Percentiles rank a stretch among this genome's conserved stretches.
Conservation (phyloP, 192 early-diverging fungal genomes). For the Podochytrium sp. region DNA sequence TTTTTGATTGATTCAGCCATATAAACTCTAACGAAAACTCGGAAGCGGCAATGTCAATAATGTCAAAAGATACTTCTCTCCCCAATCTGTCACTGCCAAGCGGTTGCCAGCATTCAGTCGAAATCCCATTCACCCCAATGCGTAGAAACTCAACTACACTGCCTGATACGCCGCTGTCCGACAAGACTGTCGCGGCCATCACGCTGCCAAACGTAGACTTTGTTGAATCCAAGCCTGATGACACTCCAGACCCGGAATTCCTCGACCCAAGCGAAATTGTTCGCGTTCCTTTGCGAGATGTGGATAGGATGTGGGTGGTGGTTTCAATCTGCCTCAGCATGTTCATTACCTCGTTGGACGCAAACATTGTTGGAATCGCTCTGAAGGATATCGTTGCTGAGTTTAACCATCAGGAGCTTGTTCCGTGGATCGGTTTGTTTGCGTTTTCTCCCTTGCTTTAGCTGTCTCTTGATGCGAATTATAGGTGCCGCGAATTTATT, state of each 20-base stretch:
- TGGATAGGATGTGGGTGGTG: neutral
- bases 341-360: slow-evolving; percentile 15
- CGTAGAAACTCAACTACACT: neutral
- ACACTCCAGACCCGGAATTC: neutral
- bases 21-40: too few relatives aligned
- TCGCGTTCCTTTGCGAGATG: neutral
- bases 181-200: neutral
- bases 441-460: slow-evolving; percentile 62
- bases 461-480: neutral
- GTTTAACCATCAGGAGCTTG: slow-evolving; percentile 41
- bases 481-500: neutral
- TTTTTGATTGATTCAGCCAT: too few relatives aligned
- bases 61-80: too few relatives aligned
- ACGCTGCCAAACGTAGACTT: neutral
- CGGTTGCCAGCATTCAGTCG: neutral
- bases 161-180: neutral
- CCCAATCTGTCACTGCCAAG: neutral
- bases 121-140: neutral
- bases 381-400: slow-evolving; percentile 14
- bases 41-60: too few relatives aligned
- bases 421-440: slow-evolving; percentile 82
- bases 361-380: slow-evolving; percentile 8
- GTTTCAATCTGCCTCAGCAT: neutral
- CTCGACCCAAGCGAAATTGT: neutral
- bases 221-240: neutral